Evolutionary conservation across 2,329 filamentous ascomycete genomes (phyloP).

Genomic region (Nectriaceae sp.): DNA sequence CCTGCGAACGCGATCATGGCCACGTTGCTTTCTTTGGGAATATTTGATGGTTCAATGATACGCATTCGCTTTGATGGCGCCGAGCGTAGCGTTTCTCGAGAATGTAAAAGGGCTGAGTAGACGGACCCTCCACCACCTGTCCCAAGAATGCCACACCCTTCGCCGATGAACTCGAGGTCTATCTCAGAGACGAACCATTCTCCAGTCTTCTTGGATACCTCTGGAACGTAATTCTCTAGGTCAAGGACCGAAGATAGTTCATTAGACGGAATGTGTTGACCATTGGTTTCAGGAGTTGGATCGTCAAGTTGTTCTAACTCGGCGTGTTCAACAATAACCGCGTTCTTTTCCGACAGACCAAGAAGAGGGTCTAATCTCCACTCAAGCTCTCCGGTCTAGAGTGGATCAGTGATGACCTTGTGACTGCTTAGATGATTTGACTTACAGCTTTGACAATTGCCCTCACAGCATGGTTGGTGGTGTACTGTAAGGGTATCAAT

Average conservation of each 20-base stretch:
- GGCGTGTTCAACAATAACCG: not conserved
- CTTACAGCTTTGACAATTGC: not conserved
- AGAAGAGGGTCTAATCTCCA: not conserved
- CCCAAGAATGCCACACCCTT: slow-evolving; percentile 38
- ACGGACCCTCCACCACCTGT: slow-evolving; percentile 40
- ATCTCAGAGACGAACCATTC: slow-evolving; percentile 39
- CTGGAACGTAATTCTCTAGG: not conserved
- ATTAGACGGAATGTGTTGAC: not conserved
- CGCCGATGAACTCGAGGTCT: slow-evolving; percentile 38
- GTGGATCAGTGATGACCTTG: not conserved
- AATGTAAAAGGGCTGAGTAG: slow-evolving; percentile 15
- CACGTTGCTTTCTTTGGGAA: slow-evolving; percentile 40
- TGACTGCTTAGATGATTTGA: not conserved
- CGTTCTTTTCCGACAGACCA: not conserved
- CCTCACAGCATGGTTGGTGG: not conserved
- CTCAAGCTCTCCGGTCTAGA: not conserved
- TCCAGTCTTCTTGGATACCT: slow-evolving; percentile 17
- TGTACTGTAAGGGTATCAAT: not conserved
- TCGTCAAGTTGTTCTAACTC: not conserved
- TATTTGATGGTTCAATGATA: slow-evolving; percentile 38
- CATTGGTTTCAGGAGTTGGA: not conserved
- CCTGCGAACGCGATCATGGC: slow-evolving; percentile 49
- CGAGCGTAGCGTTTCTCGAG: slow-evolving; percentile 39
- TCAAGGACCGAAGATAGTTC: not conserved
- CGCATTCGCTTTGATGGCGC: slow-evolving; percentile 35